Conservation (phyloP, 805 yeast species). For the Priceomyces medius region DNA sequence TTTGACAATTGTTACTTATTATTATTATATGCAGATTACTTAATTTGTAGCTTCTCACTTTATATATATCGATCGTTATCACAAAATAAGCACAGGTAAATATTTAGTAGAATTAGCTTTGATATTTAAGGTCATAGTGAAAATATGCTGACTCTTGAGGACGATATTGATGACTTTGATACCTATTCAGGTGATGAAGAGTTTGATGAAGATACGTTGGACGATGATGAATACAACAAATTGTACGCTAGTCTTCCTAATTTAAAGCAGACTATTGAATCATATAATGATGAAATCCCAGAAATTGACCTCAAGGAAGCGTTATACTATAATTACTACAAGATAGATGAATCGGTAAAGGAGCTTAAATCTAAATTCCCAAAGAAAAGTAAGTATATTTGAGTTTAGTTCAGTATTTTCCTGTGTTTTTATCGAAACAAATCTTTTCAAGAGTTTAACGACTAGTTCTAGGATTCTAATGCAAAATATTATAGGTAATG, state of each 20-base stretch:
- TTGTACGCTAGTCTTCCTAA: constrained; percentile 45
- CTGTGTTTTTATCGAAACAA: constrained; percentile 4
- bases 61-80: too few species aligned
- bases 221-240: constrained; percentile 42
- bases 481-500: background rate
- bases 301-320: constrained; percentile 56
- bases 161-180: constrained; percentile 24
- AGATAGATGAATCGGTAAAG: constrained; percentile 48
- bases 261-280: constrained; percentile 35
- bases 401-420: constrained; percentile 8
- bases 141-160: constrained; percentile 16
- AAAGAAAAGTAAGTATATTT: constrained; percentile 47
- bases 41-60: too few species aligned
- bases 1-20: too few species aligned
- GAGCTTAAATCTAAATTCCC: constrained; percentile 41
- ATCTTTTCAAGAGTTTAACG: constrained; percentile 9
- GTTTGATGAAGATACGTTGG: constrained; percentile 37
- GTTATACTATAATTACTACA: constrained; percentile 59
- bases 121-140: background rate
- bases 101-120: background rate
- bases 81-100: background rate
- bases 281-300: constrained; percentile 43
- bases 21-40: too few species aligned
- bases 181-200: constrained; percentile 26
- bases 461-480: constrained; percentile 19